Evolutionary conservation across 225 moss, liverwort and hornwort species (phyloP), one percentile per base, ranked within the genome.

Genomic region (Climacium dendroides): DNA sequence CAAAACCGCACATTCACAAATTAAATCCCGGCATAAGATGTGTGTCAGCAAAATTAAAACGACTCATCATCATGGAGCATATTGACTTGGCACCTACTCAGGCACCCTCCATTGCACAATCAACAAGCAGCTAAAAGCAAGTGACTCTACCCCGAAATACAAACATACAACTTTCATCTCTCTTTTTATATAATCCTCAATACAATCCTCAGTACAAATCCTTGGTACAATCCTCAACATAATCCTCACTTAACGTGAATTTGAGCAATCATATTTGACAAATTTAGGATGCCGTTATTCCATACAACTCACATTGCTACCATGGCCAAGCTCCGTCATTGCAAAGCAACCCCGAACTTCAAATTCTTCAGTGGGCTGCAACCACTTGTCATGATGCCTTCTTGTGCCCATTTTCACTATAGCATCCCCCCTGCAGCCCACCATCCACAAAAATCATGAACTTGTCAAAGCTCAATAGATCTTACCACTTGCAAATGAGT

Each of bases 301-400:
- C 50, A 53, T 54, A 23, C 23, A 77, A 78, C 94, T 90, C 89
- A 98, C 98, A 88, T 98, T 96, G 78, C 98, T 98, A 58, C 98
- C 98, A 88, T 98, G 98, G 69, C 98, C 98, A 66, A 98, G 95
- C 89, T 98, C 98, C 11, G 93, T 98, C 98, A 98, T 94, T 32
- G 98, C 93, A 87, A 98, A 98, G 88, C 96, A 97, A 19, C 98
- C 98, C 8, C 88, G 88, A 58, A 98, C 86, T 70, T 81, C 77
- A 67, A 89, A 89, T 11, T 95, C 95, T 86, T 98, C 98, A 18
- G 92, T 96, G 28, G 84, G 53, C 81, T 91, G 88, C 86, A 98
- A 74, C 98, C 98, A 98, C 81, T 95, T 96, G 77, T 96, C 94
- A 66, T 98, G 98, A 88, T 98, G 98, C 80, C 96, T 93, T 57